Conservation (phyloP, 2,329 filamentous ascomycete species). For the Talaromyces funiculosus region DNA sequence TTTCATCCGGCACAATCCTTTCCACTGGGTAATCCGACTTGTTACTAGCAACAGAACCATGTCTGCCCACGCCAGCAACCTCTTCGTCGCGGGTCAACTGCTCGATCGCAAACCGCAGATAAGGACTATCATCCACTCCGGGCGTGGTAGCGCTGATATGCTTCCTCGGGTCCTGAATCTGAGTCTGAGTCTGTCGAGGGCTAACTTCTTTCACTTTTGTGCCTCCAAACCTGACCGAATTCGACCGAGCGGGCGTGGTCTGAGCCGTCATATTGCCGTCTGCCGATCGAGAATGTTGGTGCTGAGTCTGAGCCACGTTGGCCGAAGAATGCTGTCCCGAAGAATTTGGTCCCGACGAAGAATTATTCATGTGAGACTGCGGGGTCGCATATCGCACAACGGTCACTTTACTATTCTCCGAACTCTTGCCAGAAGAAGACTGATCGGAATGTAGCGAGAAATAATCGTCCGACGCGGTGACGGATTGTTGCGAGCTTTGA, state of each 20-base stretch:
- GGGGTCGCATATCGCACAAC: constrained; percentile 42
- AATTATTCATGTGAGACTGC: constrained; percentile 29
- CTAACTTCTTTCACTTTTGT: constrained; percentile 20
- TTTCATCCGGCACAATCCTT: constrained; percentile 45
- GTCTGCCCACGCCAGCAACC: constrained; percentile 50
- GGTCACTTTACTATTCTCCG: constrained; percentile 31
- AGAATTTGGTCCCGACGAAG: constrained; percentile 27
- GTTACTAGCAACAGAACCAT: constrained; percentile 38
- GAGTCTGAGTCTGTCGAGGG: constrained; percentile 19
- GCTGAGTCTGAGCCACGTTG: constrained; percentile 18
- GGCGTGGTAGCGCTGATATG: constrained; percentile 55
- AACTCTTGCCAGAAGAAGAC: constrained; percentile 23
- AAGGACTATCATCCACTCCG: constrained; percentile 76
- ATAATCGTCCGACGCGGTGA: constrained; percentile 46
- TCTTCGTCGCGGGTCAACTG: constrained; percentile 73
- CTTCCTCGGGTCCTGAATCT: constrained; percentile 10
- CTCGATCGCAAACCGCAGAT: constrained; percentile 84
- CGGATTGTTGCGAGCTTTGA: constrained; percentile 42
- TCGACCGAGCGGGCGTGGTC: constrained; percentile 17
- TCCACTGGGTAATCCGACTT: constrained; percentile 46
- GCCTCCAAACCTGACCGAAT: constrained; percentile 25
- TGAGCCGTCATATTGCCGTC: neutral
- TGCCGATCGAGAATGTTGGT: neutral
- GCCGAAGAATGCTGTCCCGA: constrained; percentile 22
- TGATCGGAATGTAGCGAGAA: constrained; percentile 42